Conservation (phyloP, 179 eudicot genomes). For the Silene noctiflora region DNA sequence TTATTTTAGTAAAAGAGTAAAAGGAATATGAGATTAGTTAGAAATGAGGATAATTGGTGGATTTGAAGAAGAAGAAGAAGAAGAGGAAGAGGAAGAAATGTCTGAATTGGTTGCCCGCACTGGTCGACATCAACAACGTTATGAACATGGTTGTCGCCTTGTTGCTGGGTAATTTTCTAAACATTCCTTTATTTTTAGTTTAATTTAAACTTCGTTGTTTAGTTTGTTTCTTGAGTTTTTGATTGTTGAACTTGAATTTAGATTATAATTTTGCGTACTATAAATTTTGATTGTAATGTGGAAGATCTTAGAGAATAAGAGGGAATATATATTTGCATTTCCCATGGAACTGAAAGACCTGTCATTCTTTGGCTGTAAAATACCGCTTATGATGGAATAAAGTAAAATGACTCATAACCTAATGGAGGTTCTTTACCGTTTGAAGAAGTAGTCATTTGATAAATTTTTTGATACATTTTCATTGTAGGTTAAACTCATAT, state of each 20-base stretch:
- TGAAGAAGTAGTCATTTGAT: no score
- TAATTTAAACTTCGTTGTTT: background rate
- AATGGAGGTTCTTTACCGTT: no score
- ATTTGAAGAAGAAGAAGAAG: slow-evolving; percentile 28
- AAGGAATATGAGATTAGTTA: slow-evolving; percentile 10
- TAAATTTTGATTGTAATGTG: background rate
- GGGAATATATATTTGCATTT: background rate
- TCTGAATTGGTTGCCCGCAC: slow-evolving; percentile 85
- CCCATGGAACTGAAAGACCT: no score
- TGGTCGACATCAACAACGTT: slow-evolving; percentile 79
- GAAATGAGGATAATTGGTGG: slow-evolving; percentile 33
- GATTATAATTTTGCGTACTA: background rate
- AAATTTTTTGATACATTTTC: no score
- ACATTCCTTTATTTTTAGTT: background rate
- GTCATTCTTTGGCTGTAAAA: no score
- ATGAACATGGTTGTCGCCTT: slow-evolving; percentile 70
- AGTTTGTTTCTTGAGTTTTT: background rate
- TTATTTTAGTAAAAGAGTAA: background rate
- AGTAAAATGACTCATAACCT: no score
- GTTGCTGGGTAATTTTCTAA: slow-evolving; percentile 53
- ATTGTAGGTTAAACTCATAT: no score
- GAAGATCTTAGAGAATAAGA: no score
- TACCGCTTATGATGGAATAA: no score
- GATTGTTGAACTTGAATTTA: background rate
- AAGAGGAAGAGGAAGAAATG: slow-evolving; percentile 31